Percentiles rank a stretch among this genome's conserved stretches.
Conservation (phyloP, 371 early-diverging fungal species). For the Apophysomyces elegans region DNA sequence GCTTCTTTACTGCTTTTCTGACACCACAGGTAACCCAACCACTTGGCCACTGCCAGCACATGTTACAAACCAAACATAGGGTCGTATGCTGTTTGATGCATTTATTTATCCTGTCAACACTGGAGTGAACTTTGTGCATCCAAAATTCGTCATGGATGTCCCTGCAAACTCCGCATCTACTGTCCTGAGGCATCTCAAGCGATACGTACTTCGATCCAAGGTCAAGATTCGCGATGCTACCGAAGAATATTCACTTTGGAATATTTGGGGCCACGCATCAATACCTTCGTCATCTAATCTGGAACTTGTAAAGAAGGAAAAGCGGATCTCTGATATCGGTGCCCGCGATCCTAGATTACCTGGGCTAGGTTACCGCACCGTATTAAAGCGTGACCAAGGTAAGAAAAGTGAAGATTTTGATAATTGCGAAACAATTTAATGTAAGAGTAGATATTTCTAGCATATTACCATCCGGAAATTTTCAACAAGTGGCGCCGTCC, state of each 20-base stretch:
- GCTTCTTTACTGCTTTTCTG: constrained; percentile 74
- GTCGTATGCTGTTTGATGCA: constrained; percentile 88
- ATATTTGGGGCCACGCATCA: constrained; percentile 61
- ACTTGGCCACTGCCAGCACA: background rate
- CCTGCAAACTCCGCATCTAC: constrained; percentile 53
- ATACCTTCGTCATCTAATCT: constrained; percentile 21
- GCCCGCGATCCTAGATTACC: constrained; percentile 61
- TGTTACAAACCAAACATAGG: constrained; percentile 39
- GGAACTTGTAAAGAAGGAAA: constrained; percentile 43
- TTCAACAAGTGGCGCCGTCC: constrained; percentile 44
- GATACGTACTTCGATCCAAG: constrained; percentile 81
- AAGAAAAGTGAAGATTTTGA: background rate
- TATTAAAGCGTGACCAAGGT: constrained; percentile 38
- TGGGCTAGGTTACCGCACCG: constrained; percentile 63
- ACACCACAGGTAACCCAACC: constrained; percentile 68
- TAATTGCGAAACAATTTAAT: background rate
- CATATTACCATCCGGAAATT: constrained; percentile 34
- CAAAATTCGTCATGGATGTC: constrained; percentile 78
- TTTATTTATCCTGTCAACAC: constrained; percentile 84
- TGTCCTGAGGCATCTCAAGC: constrained; percentile 70
- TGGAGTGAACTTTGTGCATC: constrained; percentile 67
- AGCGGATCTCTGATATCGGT: constrained; percentile 54
- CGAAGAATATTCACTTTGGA: constrained; percentile 62
- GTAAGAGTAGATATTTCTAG: constrained; percentile 21
- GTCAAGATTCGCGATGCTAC: constrained; percentile 71